Evolutionary conservation across 352 stramenopile genomes (phyloP).

Genomic region (Pythium chondricola): DNA sequence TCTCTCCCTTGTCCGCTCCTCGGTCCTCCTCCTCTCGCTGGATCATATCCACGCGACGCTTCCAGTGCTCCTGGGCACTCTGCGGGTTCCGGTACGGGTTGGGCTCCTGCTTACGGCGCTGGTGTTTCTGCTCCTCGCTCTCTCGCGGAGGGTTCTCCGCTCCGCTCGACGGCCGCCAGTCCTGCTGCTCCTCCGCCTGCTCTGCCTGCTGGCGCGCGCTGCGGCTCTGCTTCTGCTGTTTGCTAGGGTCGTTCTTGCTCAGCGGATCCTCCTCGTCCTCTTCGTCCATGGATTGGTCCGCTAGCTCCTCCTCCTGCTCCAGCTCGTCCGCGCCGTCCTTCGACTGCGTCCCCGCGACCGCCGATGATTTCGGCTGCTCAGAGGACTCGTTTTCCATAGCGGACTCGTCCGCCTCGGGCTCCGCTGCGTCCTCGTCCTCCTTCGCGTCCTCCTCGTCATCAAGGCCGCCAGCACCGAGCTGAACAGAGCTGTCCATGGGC

Average conservation of each 20-base stretch:
- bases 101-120: constrained; percentile 71
- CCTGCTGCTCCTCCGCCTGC: constrained; percentile 28
- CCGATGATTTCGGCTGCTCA: constrained; percentile 44
- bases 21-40: constrained; percentile 36
- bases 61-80: constrained; percentile 96
- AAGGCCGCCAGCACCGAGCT: constrained; percentile 62
- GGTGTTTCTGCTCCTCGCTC: constrained; percentile 68
- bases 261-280: constrained; percentile 34
- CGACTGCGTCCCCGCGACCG: constrained; percentile 68
- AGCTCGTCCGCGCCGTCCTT: constrained; percentile 80
- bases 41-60: constrained; percentile 91
- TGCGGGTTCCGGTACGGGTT: constrained; percentile 95
- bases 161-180: constrained; percentile 25
- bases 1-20: constrained; percentile 8
- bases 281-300: constrained; percentile 30
- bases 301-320: constrained; percentile 34
- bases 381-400: constrained; percentile 47
- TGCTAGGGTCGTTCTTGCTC: constrained; percentile 29
- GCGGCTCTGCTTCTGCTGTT: constrained; percentile 59
- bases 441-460: constrained; percentile 52
- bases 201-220: constrained; percentile 41
- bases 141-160: constrained; percentile 34
- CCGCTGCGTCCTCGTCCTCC: constrained; percentile 45
- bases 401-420: constrained; percentile 54
- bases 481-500: constrained; percentile 53